Conservation (phyloP, 1,284 basidiomycete genomes). For the Phellopilus nigrolimitatus region DNA sequence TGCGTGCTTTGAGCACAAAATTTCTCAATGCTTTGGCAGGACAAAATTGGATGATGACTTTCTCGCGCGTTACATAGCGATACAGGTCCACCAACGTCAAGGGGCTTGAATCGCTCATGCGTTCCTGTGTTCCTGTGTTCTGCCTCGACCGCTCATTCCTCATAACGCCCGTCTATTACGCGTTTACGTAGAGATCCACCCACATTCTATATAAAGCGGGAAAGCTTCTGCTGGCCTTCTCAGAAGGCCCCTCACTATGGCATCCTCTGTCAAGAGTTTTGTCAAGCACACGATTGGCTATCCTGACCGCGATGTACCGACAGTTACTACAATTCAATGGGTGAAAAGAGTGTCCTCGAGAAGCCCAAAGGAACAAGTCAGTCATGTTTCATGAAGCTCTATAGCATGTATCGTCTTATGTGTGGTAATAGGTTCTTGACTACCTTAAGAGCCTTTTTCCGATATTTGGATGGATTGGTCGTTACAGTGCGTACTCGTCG, state of each 20-base stretch:
- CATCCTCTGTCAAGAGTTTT: slow-evolving; percentile 38
- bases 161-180: slow-evolving; percentile 2
- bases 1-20: slow-evolving; percentile 2
- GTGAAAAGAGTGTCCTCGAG: slow-evolving; percentile 32
- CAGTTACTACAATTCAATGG: slow-evolving; percentile 55
- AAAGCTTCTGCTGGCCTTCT: neutral
- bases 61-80: neutral
- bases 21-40: too few species aligned
- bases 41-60: neutral
- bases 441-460: slow-evolving; percentile 78
- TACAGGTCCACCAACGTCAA: too few species aligned
- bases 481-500: slow-evolving; percentile 63
- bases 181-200: neutral
- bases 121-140: too few species aligned
- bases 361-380: slow-evolving; percentile 46
- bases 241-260: slow-evolving; percentile 31
- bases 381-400: slow-evolving; percentile 21
- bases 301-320: slow-evolving; percentile 53
- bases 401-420: slow-evolving; percentile 17
- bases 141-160: too few species aligned
- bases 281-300: slow-evolving; percentile 58
- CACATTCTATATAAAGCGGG: neutral
- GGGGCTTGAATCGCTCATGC: too few species aligned
- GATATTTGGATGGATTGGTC: slow-evolving; percentile 75
- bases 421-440: slow-evolving; percentile 39